Evolutionary conservation across 139 green algal genomes (phyloP), one percentile per base, ranked within the genome.

Genomic region (Yamagishiella unicocca): DNA sequence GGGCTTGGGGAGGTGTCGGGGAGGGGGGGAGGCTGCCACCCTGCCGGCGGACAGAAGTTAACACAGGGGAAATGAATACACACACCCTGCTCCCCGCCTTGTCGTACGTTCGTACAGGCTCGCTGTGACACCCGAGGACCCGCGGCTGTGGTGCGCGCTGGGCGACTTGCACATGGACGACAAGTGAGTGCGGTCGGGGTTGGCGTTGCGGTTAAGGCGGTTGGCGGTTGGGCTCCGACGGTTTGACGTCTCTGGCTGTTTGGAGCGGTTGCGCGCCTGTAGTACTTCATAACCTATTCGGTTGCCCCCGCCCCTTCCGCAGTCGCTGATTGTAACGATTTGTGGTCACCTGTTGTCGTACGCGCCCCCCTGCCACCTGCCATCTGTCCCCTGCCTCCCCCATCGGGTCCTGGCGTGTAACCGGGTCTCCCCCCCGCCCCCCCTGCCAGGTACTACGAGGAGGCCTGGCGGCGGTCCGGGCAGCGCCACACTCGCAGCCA

Each of bases 131-230:
- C 96, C 96, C 19, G 84, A 96, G 45, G 94, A 99, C 77, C 90
- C 97, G 5, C 89, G 89, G 45, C 93, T 99, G 75, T 97, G 94
- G 95, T 99, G 97, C 78, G 93, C 92, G 0, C 90, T 99, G 87
- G 97, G 97, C 0, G 97, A 99, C 91, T 85, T 99, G n/a, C 92
- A 92, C 22, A 54, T 94, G 75, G 92, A 98, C 10, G 90, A 96
- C 53, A 67, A 46, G 73, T 82, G 76, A 31, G 71, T n/a, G 43
- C 6, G 17, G 68, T 9, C 14, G 68, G 38, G 38, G 64, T 72
- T 40, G 70, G 70, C 4, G 38, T 35, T 53, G 38, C 37, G 22
- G 24, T 77, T 67, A 22, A 31, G 50, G 50, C 14, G 50, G 50
- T 58, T 12, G 17, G 50, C n/a, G n/a, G n/a, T n/a, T n/a, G n/a